phyloP scores from a whole-genome alignment of 2,329 filamentous ascomycete species.

The Aureobasidium leucospermi region DNA sequence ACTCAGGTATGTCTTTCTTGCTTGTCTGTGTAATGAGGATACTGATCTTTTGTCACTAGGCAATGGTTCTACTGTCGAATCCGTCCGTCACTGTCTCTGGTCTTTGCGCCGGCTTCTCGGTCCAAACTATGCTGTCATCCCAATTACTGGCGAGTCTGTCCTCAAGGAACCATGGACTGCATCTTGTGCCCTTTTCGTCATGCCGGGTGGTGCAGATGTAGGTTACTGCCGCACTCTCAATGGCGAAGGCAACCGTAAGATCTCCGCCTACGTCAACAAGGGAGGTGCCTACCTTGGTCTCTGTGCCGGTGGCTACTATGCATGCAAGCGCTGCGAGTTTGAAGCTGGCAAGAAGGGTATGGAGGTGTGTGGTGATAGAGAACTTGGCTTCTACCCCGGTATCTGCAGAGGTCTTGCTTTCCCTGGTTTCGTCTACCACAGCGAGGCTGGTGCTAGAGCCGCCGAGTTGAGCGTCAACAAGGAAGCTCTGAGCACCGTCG shows the following conservation, averaged over 20 bases:
- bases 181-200: slow-evolving; percentile 80
- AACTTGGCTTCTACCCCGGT: slow-evolving; percentile 83
- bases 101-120: slow-evolving; percentile 79
- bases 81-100: slow-evolving; percentile 82
- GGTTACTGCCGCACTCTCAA: slow-evolving; percentile 85
- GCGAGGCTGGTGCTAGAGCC: slow-evolving; percentile 74
- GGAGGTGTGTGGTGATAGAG: slow-evolving; percentile 78
- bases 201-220: slow-evolving; percentile 90
- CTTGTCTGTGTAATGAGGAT: neutral
- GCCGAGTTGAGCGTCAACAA: slow-evolving; percentile 59
- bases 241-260: slow-evolving; percentile 76
- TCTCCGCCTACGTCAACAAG: slow-evolving; percentile 74
- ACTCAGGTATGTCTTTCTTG: slow-evolving; percentile 58
- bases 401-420: slow-evolving; percentile 82
- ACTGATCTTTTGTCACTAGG: slow-evolving; percentile 43
- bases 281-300: slow-evolving; percentile 86
- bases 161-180: slow-evolving; percentile 87
- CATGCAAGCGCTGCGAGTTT: slow-evolving; percentile 74
- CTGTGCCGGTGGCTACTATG: slow-evolving; percentile 94
- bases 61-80: slow-evolving; percentile 77
- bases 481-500: slow-evolving; percentile 44
- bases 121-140: slow-evolving; percentile 86
- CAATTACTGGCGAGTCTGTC: slow-evolving; percentile 68
- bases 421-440: slow-evolving; percentile 81
- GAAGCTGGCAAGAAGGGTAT: slow-evolving; percentile 75